These are phyloP conservation scores for Penicillium sp. DNA, from an alignment of 2,329 filamentous ascomycete species.

Conservation along the genomic window DNA sequence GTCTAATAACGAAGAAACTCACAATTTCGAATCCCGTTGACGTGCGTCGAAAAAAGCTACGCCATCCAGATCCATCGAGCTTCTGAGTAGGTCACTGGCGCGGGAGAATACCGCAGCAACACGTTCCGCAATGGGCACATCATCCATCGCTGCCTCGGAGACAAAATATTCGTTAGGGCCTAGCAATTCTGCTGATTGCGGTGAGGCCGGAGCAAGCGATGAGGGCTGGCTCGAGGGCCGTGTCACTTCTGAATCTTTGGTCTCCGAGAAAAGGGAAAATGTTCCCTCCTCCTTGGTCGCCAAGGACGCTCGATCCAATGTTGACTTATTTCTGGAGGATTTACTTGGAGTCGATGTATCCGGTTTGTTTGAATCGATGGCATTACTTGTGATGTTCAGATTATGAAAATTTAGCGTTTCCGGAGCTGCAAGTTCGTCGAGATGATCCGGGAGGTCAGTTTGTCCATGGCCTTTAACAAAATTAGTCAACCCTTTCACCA, in stretches of 20 bases:
- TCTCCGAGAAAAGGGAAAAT: neutral
- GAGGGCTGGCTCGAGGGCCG: neutral
- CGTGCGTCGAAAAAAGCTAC: slow-evolving; percentile 31
- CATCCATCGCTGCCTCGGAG: slow-evolving; percentile 6
- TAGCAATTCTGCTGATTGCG: neutral
- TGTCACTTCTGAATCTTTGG: neutral
- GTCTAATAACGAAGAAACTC: neutral
- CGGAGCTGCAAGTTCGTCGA: slow-evolving; percentile 11
- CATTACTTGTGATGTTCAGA: neutral
- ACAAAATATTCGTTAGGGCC: neutral
- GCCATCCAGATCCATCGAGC: slow-evolving; percentile 45
- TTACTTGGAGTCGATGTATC: neutral
- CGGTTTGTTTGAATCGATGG: neutral
- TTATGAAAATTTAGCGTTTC: neutral
- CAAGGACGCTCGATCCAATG: neutral
- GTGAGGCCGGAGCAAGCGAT: neutral
- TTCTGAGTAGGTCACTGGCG: slow-evolving; percentile 45
- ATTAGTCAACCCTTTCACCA: slow-evolving; percentile 1
- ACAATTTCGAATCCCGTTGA: slow-evolving; percentile 23
- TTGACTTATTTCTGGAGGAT: neutral
- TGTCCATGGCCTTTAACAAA: neutral
- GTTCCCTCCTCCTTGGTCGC: neutral
- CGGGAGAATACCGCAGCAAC: slow-evolving; percentile 40
- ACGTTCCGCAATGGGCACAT: slow-evolving; percentile 16
- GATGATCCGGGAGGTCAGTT: slow-evolving; percentile 2